Evolutionary conservation across 331 rosid species (phyloP), one percentile per base, ranked within the genome.

Genomic region (Saraca asoca): DNA sequence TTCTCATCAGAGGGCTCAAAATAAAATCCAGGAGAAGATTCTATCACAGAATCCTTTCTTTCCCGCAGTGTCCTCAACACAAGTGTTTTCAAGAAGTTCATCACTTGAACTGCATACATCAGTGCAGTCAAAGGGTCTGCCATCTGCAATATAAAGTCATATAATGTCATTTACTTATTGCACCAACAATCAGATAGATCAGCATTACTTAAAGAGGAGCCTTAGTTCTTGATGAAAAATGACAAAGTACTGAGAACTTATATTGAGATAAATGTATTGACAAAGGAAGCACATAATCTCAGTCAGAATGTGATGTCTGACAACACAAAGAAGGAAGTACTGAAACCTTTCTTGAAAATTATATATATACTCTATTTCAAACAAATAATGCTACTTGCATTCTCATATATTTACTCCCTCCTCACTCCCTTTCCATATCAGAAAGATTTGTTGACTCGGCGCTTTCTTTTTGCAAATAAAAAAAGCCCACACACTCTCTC

Each of bases 21-120:
- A 71, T 49, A 19, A 45, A 49, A 56, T 12, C 56, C 55, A 17
- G 75, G 61, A 12, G 58, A 58, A 3, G 85, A 51, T 56, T 78
- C 81, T 43, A 75, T 75, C 15, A 53, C 57, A 29, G 71, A 55
- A 52, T 80, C 86, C 62, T 80, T 76, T 71, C 91, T 85, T 15
- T 68, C 84, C 12, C 50, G 65, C 58, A 85, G 67, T 4, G 81
- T 82, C 74, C 75, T 85, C 49, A 80, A 6, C 51, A 82, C 66
- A 14, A 85, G 91, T 44, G 72, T 78, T 77, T 78, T 85, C 66
- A 87, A 87, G 71, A 85, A 82, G 79, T 87, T 82, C 91, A 87
- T 87, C 62, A 87, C 91, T 80, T 85, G 88, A 56, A 82, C 95
- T 37, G 88, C 95, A 76, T 87, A 85, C 88, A 82, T 85, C 85